Evolutionary conservation across 1,139 yeast species (phyloP), one percentile per base, ranked within the genome.

Genomic region (Lizanozyma gosingica): DNA sequence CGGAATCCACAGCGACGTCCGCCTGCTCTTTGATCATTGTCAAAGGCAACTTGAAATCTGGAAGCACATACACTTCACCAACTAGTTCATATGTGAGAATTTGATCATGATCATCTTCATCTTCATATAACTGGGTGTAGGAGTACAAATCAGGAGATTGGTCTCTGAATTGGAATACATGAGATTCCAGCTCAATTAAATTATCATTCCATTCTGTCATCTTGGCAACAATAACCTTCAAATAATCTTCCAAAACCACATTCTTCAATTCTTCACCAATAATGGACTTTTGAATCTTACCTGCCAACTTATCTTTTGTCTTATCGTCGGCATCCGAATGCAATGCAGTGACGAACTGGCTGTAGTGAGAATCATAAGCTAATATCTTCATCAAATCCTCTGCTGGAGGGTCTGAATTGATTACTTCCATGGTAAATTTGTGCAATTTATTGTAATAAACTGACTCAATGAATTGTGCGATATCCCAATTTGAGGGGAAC

Each of bases 1-100:
- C 87, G 2, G 94, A 80, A 35, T 83, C 92, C 0, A 92, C 87
- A 0, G 95, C 95, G 9, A 85, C 94, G 49, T 85, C 95, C n/a
- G 88, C 83, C 57, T 88, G 96, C 55, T 87, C 95, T 32, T 83
- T 82, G 45, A 88, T 77, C 80, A 88, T 84, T 39, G 84, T 78
- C 56, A 86, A 80, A 0, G 74, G 65, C 2, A 67, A 67, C 45
- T 65, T 68, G 53, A 69, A 69, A 46, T 69, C 74, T 3, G 75
- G 75, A 41, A 70, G 57, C 39, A 87, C 86, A 42, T 78, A 83
- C 17, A 82, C 85, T 14, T 86, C 81, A 14, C 83, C 80, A 47
- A 79, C 80, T 42, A 86, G 64, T 33, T 81, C 85, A 35, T 78
- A 62, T 37, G 67, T 60, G n/a, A 79, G 72, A 35, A 82, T 77